Base-by-base conservation (phyloP, 2,329 filamentous ascomycete genomes). In the Neonectria faginata region DNA sequence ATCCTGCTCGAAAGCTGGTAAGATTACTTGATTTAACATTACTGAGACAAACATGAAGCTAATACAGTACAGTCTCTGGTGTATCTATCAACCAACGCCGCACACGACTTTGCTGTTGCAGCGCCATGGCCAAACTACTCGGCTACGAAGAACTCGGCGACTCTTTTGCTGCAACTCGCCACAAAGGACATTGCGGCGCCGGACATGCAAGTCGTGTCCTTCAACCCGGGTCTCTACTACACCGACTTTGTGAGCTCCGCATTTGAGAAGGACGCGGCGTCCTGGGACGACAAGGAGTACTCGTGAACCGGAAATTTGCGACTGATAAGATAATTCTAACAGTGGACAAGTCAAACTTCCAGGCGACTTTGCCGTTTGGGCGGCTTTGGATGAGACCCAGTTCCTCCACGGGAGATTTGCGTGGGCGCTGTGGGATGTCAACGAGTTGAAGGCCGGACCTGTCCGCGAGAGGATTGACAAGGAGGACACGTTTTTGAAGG, bases 371-470 rank as follows among this genome's bases (percentile, higher is more conserved):
- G 67, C 73, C 6, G 75, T 83, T 9, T 84, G 82, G 81, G 70
- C 79, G 11, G 75, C 79, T 2, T 78, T 76, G 20, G 69, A 77
- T 2, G 80, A 85, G 65, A 81, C 83, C 1, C 63, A 60, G 2
- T 85, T 85, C 66, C 69, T 85, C 20, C 81, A 80, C 55, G 76
- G 78, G 4, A 81, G 81, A 51, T 81, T 81, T 29, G 66, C 83
- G 3, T 85, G 82, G 79, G 74, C 78, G 12, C 81, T 82, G 41
- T 85, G 82, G 83, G 84, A 85, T 72, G 78, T 84, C 3, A 78
- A 83, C 52, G 82, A 85, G 69, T 72, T 85, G 18, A 51, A 51
- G 6, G 25, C 2, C n/a, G 66, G 66, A 3, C 16, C 57, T 36
- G 11, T 63, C n/a, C 29, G 66, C 10, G 45, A 48, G 55, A 52